Base-by-base conservation (phyloP, 1,284 basidiomycete genomes). In the Ganoderma lucidum region DNA sequence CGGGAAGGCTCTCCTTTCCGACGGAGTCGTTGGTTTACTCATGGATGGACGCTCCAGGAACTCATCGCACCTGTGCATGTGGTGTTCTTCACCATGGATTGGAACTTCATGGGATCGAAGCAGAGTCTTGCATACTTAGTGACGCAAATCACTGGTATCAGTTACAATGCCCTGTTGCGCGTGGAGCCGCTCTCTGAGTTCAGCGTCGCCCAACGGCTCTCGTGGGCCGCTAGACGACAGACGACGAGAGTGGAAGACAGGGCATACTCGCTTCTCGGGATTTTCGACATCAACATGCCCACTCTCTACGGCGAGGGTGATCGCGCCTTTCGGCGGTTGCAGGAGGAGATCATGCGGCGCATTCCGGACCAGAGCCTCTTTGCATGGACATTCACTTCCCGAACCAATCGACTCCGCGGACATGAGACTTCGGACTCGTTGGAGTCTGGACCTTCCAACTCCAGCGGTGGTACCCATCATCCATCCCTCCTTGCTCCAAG, bases 281-380 rank as follows among this genome's bases (percentile, higher is more conserved):
- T 51, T 19, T 51, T 51, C 48, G 48, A 51, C 23, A 51, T 51
- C 23, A 51, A 51, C 23, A 51, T 51, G 48, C 48, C 48, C 23
- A 51, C 48, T 28, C 48, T 51, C 23, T 51, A 51, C 12, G 48
- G 48, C 48, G 48, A 51, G 23, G 48, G 48, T 1, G 19, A 51
- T 51, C 48, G 48, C 23, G 48, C 48, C 6, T 51, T 51, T 5
- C 48, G 48, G 9, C 48, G 23, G 3, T 10, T 51, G 3, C 48
- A 28, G 23, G 48, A 51, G 48, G 19, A 51, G 48, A 51, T 51
- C 23, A 51, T 51, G 48, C 48, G 19, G 12, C 48, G 48, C 8
- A 51, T 28, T 19, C 48, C 48, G 48, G 48, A 51, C 23, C 48
- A 51, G 48, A 51, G 48, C 23, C 48, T 51, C 12, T 51, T 51